phyloP scores from a whole-genome alignment of 805 yeast species.

The Suhomyces tanzawaensis region DNA sequence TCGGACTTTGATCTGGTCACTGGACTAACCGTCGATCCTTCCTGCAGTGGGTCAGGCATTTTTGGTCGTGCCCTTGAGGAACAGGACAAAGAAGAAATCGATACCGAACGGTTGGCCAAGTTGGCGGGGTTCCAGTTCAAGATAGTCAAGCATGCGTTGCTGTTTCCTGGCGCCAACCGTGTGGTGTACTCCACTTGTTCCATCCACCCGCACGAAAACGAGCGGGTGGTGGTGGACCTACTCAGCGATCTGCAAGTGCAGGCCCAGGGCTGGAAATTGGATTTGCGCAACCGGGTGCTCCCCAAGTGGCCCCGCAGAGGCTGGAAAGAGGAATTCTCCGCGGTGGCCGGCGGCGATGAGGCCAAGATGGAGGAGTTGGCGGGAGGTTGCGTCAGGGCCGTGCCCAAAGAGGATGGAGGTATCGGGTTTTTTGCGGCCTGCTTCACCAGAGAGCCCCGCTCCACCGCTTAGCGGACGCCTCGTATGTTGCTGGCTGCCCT shows the following conservation, averaged over 20 bases:
- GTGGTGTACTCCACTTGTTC: constrained; percentile 96
- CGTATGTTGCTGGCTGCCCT: not conserved
- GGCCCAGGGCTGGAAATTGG: constrained; percentile 72
- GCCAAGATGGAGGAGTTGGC: constrained; percentile 48
- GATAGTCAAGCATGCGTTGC: constrained; percentile 84
- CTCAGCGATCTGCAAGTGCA: constrained; percentile 64
- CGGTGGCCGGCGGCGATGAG: constrained; percentile 44
- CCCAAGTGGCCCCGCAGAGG: constrained; percentile 92
- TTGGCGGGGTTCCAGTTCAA: constrained; percentile 84
- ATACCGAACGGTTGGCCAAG: constrained; percentile 61
- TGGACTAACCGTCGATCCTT: constrained; percentile 90
- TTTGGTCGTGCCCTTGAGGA: constrained; percentile 78
- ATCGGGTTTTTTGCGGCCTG: constrained; percentile 97
- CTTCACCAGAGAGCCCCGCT: constrained; percentile 34
- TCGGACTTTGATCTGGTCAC: constrained; percentile 61
- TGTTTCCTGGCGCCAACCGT: constrained; percentile 70
- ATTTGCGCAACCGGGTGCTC: constrained; percentile 57
- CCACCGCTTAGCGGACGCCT: not conserved
- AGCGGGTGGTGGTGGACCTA: constrained; percentile 80
- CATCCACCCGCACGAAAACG: constrained; percentile 90
- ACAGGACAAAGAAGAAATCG: constrained; percentile 49
- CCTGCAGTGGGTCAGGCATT: constrained; percentile 97
- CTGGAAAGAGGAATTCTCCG: constrained; percentile 58
- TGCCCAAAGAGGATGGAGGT: constrained; percentile 93
- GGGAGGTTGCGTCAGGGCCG: constrained; percentile 81